phyloP scores from a whole-genome alignment of 441 rosid genomes.

The Erysimum cheiri region DNA sequence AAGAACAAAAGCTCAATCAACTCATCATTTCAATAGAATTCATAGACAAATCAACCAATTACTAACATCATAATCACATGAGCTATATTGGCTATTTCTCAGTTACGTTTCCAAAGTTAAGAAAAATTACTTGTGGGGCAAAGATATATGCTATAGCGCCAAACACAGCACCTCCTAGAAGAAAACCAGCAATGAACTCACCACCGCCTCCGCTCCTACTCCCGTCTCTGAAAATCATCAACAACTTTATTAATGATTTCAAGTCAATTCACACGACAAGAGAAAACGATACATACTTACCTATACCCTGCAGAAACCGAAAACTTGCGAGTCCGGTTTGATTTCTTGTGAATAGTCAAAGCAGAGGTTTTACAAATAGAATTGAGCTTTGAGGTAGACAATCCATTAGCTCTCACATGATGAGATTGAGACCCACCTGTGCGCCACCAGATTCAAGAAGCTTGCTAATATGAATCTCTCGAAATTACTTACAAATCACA shows the following conservation, averaged over 20 bases:
- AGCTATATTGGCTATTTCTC: not conserved
- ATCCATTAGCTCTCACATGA: constrained; percentile 47
- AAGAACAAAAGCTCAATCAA: constrained; percentile 11
- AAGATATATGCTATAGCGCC: constrained; percentile 85
- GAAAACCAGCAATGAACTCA: constrained; percentile 92
- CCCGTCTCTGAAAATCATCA: constrained; percentile 54
- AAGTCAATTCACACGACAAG: not conserved
- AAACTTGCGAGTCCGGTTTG: constrained; percentile 45
- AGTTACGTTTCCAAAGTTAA: not conserved
- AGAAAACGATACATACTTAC: constrained; percentile 42
- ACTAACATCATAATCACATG: not conserved
- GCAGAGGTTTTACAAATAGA: constrained; percentile 47
- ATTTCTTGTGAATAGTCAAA: constrained; percentile 51
- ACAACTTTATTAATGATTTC: not conserved
- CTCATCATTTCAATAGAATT: constrained; percentile 10
- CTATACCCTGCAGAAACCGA: constrained; percentile 62
- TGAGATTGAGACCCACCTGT: constrained; percentile 58
- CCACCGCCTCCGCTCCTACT: constrained; percentile 65
- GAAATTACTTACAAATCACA: not conserved
- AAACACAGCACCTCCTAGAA: constrained; percentile 82
- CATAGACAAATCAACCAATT: not conserved
- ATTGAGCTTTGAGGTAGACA: constrained; percentile 50
- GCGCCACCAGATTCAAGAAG: constrained; percentile 21
- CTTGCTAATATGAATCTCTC: not conserved
- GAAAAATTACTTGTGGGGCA: constrained; percentile 83